These are phyloP conservation scores for Heterobasidion parviporum DNA, from an alignment of 1,284 basidiomycete genomes.

Conservation along the genomic window DNA sequence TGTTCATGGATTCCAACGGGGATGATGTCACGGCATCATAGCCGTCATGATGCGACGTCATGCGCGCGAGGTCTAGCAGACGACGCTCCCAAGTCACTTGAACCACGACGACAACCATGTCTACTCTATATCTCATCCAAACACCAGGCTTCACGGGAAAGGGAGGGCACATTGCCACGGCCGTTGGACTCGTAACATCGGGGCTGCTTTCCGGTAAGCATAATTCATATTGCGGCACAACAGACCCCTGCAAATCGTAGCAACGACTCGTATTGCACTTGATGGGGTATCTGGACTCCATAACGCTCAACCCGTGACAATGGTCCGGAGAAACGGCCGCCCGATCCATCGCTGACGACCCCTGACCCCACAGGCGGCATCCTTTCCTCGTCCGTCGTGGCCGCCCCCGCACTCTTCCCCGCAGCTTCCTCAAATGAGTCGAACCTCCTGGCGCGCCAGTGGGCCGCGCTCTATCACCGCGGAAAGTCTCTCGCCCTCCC, in stretches of 20 bases:
- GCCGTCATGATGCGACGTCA: no score
- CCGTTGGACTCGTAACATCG: constrained; percentile 2
- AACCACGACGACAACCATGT: background rate
- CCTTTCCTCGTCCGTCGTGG: background rate
- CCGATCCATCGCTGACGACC: background rate
- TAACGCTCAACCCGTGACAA: no score
- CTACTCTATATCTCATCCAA: background rate
- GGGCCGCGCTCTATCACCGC: background rate
- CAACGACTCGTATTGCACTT: no score
- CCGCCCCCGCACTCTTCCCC: constrained; percentile 1
- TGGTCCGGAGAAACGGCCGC: background rate
- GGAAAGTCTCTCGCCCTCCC: background rate
- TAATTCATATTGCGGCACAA: background rate
- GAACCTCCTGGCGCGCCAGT: background rate
- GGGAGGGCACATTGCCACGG: constrained; percentile 1
- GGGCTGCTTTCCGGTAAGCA: constrained; percentile 1
- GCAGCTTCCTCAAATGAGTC: background rate
- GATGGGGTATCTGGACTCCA: background rate
- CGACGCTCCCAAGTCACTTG: background rate
- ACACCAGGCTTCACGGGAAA: background rate
- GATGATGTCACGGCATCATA: no score
- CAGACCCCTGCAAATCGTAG: background rate
- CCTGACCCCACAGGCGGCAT: background rate
- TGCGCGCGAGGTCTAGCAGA: no score
- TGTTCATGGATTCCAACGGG: background rate